Percentiles rank a stretch among this genome's conserved stretches.
These are phyloP conservation scores for Boletus huronensis DNA, from an alignment of 768 basidiomycete species.

Conservation along the genomic window DNA sequence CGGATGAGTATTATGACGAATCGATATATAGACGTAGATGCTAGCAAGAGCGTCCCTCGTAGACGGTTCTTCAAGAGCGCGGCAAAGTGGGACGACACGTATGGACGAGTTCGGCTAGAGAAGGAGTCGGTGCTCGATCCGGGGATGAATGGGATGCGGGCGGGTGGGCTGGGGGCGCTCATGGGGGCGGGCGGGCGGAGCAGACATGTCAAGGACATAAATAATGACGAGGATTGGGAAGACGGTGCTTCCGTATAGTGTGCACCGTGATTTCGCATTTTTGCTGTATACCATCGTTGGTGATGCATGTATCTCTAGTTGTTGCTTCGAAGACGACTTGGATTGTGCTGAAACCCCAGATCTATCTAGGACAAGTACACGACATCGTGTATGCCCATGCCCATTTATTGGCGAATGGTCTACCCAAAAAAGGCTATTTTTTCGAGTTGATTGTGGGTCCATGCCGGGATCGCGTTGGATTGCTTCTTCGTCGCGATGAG, in stretches of 20 bases:
- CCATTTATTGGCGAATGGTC: neutral
- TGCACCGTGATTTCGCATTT: neutral
- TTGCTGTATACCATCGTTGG: neutral
- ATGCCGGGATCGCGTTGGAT: neutral
- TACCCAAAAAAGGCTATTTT: constrained; percentile 4
- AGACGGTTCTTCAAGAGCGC: constrained; percentile 59
- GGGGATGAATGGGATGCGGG: constrained; percentile 10
- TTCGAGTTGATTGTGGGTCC: constrained; percentile 5
- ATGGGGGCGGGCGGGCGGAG: constrained; percentile 26
- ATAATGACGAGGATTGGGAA: constrained; percentile 31
- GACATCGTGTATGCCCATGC: too few relatives aligned
- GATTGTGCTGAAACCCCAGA: too few relatives aligned
- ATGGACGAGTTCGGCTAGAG: constrained; percentile 23
- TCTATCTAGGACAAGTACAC: too few relatives aligned
- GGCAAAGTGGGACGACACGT: constrained; percentile 34
- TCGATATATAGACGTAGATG: constrained; percentile 49
- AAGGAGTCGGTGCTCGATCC: constrained; percentile 22
- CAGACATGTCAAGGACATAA: constrained; percentile 12
- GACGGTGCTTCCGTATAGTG: constrained; percentile 26
- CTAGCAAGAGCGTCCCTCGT: constrained; percentile 31
- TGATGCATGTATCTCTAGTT: constrained; percentile 1
- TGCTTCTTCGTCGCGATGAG: neutral
- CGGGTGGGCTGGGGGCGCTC: constrained; percentile 19
- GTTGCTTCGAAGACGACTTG: neutral
- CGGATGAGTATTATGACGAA: constrained; percentile 70